Conservation (phyloP, 306 rosid species). For the Castanea mollissima region DNA sequence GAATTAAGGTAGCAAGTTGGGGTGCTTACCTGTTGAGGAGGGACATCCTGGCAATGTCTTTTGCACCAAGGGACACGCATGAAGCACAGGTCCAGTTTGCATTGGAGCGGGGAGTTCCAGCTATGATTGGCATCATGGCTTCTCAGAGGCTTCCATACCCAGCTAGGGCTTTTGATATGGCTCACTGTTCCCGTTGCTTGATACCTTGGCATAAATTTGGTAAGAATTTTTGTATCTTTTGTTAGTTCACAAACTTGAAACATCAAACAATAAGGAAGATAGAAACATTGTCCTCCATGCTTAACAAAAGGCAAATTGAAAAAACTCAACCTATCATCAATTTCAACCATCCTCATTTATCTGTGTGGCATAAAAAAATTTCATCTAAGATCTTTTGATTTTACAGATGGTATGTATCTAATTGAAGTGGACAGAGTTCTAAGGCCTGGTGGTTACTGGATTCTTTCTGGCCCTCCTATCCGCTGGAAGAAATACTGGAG, state of each 20-base stretch:
- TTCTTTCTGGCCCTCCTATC: slow-evolving; percentile 96
- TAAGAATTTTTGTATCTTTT: slow-evolving; percentile 21
- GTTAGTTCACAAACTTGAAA: not conserved
- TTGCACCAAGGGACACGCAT: slow-evolving; percentile 97
- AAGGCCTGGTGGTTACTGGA: slow-evolving; percentile 97
- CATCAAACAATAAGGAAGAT: not conserved
- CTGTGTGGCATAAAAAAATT: not conserved
- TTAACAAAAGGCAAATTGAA: not conserved
- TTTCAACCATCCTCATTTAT: not conserved
- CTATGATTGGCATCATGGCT: slow-evolving; percentile 90
- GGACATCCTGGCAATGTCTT: slow-evolving; percentile 81
- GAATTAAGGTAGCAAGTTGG: slow-evolving; percentile 92
- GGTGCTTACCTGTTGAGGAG: slow-evolving; percentile 87
- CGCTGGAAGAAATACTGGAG: slow-evolving; percentile 81
- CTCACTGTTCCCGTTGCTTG: slow-evolving; percentile 96
- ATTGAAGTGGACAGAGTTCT: slow-evolving; percentile 85
- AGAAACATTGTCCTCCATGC: not conserved
- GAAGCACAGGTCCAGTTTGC: slow-evolving; percentile 98
- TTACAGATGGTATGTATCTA: slow-evolving; percentile 81
- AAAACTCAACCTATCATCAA: not conserved
- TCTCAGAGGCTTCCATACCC: slow-evolving; percentile 90
- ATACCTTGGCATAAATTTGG: slow-evolving; percentile 74
- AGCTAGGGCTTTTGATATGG: slow-evolving; percentile 95
- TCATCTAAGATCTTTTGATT: not conserved
- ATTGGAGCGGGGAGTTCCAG: slow-evolving; percentile 95